Evolutionary conservation across 306 rosid species (phyloP), one percentile per base, ranked within the genome.

Genomic region (Cajanus cajan): DNA sequence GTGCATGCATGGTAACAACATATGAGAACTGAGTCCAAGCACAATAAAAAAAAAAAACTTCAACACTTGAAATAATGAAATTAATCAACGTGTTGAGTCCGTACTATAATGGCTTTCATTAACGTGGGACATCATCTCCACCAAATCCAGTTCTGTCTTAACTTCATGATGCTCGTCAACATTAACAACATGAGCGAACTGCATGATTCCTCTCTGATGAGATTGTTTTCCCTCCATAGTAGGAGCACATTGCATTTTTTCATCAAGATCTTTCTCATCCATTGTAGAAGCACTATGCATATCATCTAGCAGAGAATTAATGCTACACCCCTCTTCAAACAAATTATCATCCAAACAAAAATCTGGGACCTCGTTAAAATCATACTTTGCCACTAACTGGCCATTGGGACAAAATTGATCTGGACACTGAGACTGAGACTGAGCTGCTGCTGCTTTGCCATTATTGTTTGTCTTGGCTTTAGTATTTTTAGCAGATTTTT

Each of bases 81-180:
- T 76, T 16, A 76, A 5, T 31, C 21, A 43, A 59, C 39, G 0
- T 59, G 59, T 59, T 16, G 58, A n/a, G 37, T 31, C 22, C 45
- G 9, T 63, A 33, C 9, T 25, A 28, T 74, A 47, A 47, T 71
- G 68, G 37, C 74, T 63, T 14, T 33, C 63, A 40, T 85, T 82
- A 64, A 82, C 88, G 33, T 82, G 91, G 47, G 84, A 79, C 62
- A 93, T 93, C 96, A 93, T 90, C 88, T 95, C 93, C 87, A 88
- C 91, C 85, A 95, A 91, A 83, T 93, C 98, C 82, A 91, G 11
- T 81, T 95, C 98, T 85, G 89, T 82, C 89, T 89, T 87, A 71
- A 82, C 92, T 61, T 85, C 81, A 58, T 78, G 76, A 19, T 71
- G 52, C 70, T 47, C 77, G 69, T 59, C 82, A 54, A 66, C 71